Percentiles rank a stretch among this genome's conserved stretches.
phyloP scores from a whole-genome alignment of 768 basidiomycete genomes.

The Xerocomellus intermedius region DNA sequence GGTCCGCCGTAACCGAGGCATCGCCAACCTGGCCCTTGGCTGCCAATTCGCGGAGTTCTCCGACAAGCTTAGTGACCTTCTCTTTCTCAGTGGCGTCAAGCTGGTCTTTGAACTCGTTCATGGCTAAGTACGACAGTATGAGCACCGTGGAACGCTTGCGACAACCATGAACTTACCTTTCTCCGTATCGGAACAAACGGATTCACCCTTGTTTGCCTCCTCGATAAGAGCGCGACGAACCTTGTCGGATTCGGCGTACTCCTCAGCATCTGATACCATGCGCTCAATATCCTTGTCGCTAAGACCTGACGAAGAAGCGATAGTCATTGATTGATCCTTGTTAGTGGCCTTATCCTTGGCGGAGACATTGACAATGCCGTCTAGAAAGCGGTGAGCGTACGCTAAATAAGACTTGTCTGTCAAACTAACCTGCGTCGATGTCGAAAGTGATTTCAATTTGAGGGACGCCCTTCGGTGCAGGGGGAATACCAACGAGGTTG shows the following conservation, averaged over 20 bases:
- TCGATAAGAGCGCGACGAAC: slow-evolving; percentile 85
- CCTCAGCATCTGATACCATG: slow-evolving; percentile 94
- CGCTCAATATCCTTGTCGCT: slow-evolving; percentile 95
- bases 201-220: slow-evolving; percentile 95
- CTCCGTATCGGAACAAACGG: slow-evolving; percentile 91
- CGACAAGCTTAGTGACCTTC: slow-evolving; percentile 85
- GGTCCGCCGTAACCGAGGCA: slow-evolving; percentile 73
- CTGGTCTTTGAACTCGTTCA: slow-evolving; percentile 98
- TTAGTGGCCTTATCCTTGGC: slow-evolving; percentile 92
- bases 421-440: slow-evolving; percentile 81
- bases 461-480: slow-evolving; percentile 71
- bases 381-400: slow-evolving; percentile 32
- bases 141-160: not conserved
- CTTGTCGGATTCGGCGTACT: slow-evolving; percentile 93
- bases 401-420: not conserved
- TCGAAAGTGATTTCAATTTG: slow-evolving; percentile 91
- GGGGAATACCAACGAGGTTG: slow-evolving; percentile 97
- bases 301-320: slow-evolving; percentile 95
- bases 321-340: slow-evolving; percentile 96
- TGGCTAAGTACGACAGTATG: slow-evolving; percentile 47
- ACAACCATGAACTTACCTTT: slow-evolving; percentile 57
- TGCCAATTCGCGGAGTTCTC: slow-evolving; percentile 85
- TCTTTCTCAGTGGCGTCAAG: slow-evolving; percentile 91
- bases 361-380: slow-evolving; percentile 95
- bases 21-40: slow-evolving; percentile 89